Evolutionary conservation across 2,329 filamentous ascomycete genomes (phyloP).

Genomic region (Scorias spongiosa): DNA sequence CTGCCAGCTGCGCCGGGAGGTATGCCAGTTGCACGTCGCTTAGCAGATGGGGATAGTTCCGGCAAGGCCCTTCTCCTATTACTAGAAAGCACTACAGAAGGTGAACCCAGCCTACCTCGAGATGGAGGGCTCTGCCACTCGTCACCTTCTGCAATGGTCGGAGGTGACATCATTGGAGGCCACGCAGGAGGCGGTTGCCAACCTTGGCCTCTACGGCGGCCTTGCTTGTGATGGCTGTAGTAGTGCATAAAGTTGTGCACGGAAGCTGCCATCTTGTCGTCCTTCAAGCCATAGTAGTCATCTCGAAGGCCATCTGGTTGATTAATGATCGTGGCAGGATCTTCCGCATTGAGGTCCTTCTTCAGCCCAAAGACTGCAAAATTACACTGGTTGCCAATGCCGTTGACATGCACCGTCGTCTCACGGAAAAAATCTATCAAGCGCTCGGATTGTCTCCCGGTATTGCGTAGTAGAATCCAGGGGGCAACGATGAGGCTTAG

Average conservation of each 20-base stretch:
- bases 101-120: neutral
- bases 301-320: slow-evolving; percentile 47
- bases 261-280: slow-evolving; percentile 96
- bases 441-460: slow-evolving; percentile 78
- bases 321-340: slow-evolving; percentile 20
- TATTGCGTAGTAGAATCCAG: slow-evolving; percentile 69
- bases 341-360: slow-evolving; percentile 46
- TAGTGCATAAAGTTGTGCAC: slow-evolving; percentile 92
- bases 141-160: slow-evolving; percentile 9
- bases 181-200: slow-evolving; percentile 19
- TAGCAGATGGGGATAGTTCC: neutral
- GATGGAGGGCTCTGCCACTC: neutral
- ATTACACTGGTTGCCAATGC: slow-evolving; percentile 87
- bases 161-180: slow-evolving; percentile 14
- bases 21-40: neutral
- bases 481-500: slow-evolving; percentile 86
- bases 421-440: slow-evolving; percentile 97
- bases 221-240: slow-evolving; percentile 37
- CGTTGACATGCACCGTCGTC: slow-evolving; percentile 93
- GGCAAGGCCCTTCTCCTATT: neutral
- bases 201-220: slow-evolving; percentile 11
- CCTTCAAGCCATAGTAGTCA: slow-evolving; percentile 88
- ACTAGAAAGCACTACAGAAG: slow-evolving; percentile 6
- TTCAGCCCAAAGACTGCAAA: slow-evolving; percentile 97
- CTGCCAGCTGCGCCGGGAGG: neutral